phyloP scores from a whole-genome alignment of 257 asterid species.

The Cynanchum wilfordii region DNA sequence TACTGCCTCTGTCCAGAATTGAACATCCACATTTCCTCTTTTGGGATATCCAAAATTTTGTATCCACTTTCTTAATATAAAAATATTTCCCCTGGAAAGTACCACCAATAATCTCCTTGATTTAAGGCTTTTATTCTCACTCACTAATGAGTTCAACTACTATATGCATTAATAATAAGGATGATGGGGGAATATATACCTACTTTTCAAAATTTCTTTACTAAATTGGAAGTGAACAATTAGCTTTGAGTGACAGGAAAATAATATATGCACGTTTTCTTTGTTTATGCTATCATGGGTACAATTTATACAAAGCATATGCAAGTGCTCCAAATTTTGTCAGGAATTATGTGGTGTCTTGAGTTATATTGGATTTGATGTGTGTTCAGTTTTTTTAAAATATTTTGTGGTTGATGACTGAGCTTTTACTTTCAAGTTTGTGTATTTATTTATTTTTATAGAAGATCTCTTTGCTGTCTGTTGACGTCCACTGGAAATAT shows the following conservation, averaged over 20 bases:
- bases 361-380: background rate
- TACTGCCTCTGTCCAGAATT: background rate
- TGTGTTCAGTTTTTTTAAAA: background rate
- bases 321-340: background rate
- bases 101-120: background rate
- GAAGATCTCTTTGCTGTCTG: background rate
- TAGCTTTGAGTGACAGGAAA: background rate
- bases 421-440: background rate
- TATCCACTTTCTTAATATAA: background rate
- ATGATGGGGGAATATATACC: background rate
- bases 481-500: constrained; percentile 1
- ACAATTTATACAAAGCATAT: background rate
- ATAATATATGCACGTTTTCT: background rate
- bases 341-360: background rate
- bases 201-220: background rate
- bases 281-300: background rate
- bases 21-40: background rate
- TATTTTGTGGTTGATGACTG: constrained; percentile 2
- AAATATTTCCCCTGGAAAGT: background rate
- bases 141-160: background rate
- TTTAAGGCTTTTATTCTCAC: background rate
- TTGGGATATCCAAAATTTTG: background rate
- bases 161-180: background rate
- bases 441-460: background rate
- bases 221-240: background rate